Conservation (phyloP, 139 green algal species). For the Trebouxia sp. region DNA sequence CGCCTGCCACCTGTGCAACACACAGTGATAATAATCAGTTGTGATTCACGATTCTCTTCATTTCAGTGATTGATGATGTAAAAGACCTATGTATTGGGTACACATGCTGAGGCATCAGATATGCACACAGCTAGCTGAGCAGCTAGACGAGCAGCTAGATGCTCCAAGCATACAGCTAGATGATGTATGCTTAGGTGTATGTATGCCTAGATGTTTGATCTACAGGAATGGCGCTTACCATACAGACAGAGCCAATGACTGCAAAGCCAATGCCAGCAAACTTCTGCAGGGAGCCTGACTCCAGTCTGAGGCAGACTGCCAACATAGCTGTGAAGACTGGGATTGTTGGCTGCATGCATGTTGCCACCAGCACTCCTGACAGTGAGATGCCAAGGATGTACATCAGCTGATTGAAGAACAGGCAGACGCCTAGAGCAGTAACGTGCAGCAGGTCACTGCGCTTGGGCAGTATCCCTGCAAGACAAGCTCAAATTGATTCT, state of each 20-base stretch:
- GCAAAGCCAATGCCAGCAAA: constrained; percentile 58
- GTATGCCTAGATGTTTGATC: background rate
- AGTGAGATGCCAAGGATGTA: constrained; percentile 75
- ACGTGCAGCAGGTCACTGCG: constrained; percentile 34
- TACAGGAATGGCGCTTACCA: constrained; percentile 43
- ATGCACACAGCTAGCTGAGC: background rate
- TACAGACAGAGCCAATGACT: constrained; percentile 56
- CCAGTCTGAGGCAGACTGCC: constrained; percentile 51
- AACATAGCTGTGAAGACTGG: constrained; percentile 69
- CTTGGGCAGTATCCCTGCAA: constrained; percentile 37
- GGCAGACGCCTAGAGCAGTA: constrained; percentile 41
- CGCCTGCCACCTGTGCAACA: constrained; percentile 34
- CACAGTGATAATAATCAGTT: background rate
- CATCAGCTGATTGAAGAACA: constrained; percentile 69
- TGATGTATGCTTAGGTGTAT: background rate
- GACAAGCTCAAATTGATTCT: too few relatives aligned
- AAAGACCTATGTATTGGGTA: too few relatives aligned
- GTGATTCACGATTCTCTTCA: too few relatives aligned
- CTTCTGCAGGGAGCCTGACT: constrained; percentile 60
- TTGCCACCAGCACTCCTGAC: constrained; percentile 68
- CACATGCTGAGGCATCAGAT: too few relatives aligned
- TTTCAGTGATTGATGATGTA: too few relatives aligned
- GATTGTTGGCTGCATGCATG: constrained; percentile 77
- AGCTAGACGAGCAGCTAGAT: background rate
- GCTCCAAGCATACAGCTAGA: too few relatives aligned